Evolutionary conservation across 768 basidiomycete species (phyloP).

Genomic region (Suillus discolor): DNA sequence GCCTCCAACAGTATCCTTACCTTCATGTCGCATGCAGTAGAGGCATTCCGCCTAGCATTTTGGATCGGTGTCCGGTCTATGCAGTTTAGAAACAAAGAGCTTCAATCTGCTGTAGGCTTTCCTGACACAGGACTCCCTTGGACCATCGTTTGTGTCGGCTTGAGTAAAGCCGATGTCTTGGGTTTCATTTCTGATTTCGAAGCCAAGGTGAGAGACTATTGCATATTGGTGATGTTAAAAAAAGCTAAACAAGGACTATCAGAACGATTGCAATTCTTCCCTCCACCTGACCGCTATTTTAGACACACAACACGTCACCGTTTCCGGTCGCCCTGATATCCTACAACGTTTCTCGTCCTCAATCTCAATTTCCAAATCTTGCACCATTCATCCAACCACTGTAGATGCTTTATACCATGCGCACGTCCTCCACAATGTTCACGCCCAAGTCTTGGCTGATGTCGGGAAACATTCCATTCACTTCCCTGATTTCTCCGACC

Average conservation of each 20-base stretch:
- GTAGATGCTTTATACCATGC: conserved; percentile 59
- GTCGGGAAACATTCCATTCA: conserved; percentile 43
- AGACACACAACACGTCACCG: conserved; percentile 48
- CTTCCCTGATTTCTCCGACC: conserved; percentile 51
- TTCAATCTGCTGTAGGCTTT: not conserved
- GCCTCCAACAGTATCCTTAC: conserved; percentile 41
- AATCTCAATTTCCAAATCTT: conserved; percentile 32
- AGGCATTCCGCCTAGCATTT: conserved; percentile 52
- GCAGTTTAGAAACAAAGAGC: conserved; percentile 31
- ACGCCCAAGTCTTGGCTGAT: conserved; percentile 47
- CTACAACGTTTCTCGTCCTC: conserved; percentile 44
- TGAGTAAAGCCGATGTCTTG: conserved; percentile 27
- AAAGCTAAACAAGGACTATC: not conserved
- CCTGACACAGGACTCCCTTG: conserved; percentile 38
- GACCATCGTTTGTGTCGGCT: conserved; percentile 45
- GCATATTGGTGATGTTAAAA: not conserved
- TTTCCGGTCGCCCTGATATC: conserved; percentile 59
- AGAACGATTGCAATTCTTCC: conserved; percentile 11
- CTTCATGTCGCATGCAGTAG: conserved; percentile 46
- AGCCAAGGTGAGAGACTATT: conserved; percentile 19
- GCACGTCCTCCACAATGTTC: conserved; percentile 28
- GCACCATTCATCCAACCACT: conserved; percentile 44
- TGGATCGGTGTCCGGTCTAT: conserved; percentile 52
- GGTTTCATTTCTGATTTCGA: conserved; percentile 28
- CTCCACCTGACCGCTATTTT: conserved; percentile 56